Base-by-base conservation (phyloP, 768 basidiomycete genomes). In the Cyclocybe cylindracea region DNA sequence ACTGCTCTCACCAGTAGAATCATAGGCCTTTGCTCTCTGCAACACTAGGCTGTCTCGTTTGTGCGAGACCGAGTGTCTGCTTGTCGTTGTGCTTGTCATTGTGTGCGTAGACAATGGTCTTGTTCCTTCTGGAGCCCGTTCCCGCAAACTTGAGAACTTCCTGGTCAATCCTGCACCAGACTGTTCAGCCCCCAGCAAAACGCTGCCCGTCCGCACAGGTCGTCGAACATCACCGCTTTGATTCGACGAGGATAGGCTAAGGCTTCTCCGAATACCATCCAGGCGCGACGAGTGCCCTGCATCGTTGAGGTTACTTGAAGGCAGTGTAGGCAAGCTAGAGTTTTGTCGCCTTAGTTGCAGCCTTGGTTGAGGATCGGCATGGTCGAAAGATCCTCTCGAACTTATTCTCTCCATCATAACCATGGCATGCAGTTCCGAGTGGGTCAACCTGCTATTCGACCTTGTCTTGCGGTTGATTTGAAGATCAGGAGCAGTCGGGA, bases 31-130 rank as follows among this genome's bases (percentile, higher is more conserved):
- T 2, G 68, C 64, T 56, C 72, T 50, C 51, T 72, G 72, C 3
- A 71, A 53, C 24, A 76, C 72, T 11, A 74, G 44, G 47, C 72
- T 74, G 43, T 74, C 71, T 46, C 72, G 61, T 47, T 63, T 67
- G 36, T 50, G 48, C 33, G 56, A 33, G 10, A 19, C 42, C 24
- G 24, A 24, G 24, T 24, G 24, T 13, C 54, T 39, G 52, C 43
- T 57, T 9, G 50, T 36, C 14, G 44, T 47, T 35, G 51, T 39
- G 52, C 43, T 57, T 9, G 50, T 36, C 14, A 44, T 47, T 35
- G 51, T 39, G 37, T 42, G 34, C 14, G 11, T 44, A 42, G 59
- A 47, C 19, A 37, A 46, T 24, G 56, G 16, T 6, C 18, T 19
- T 14, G 40, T 42, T 19, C 18, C 40, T 42, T 24, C 24, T 5